phyloP scores from a whole-genome alignment of 2,329 filamentous ascomycete species.

The Ceratocystis huliohia region DNA sequence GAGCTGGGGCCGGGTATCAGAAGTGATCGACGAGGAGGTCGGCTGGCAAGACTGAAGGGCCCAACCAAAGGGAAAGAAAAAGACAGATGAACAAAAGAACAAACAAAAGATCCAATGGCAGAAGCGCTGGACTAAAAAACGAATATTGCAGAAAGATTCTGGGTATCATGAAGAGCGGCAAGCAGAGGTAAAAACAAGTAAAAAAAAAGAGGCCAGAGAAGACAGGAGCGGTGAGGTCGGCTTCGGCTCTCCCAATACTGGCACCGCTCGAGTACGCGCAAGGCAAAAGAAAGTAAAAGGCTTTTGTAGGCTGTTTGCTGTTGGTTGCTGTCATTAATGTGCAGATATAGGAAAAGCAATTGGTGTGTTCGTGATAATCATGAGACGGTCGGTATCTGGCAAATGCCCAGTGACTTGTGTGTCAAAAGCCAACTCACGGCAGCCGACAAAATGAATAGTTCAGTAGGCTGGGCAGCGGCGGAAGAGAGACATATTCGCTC shows the following conservation, averaged over 20 bases:
- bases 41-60: background rate
- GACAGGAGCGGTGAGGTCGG: background rate
- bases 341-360: background rate
- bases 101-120: background rate
- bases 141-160: background rate
- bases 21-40: background rate
- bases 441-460: background rate
- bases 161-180: background rate
- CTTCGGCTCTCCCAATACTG: background rate
- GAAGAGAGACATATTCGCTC: slow-evolving; percentile 16
- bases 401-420: background rate
- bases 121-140: background rate
- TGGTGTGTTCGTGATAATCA: slow-evolving; percentile 3
- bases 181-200: slow-evolving; percentile 2
- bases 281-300: background rate
- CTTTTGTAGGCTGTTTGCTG: background rate
- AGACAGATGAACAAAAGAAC: background rate
- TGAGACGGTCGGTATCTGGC: background rate
- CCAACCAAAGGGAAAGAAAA: background rate
- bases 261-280: background rate
- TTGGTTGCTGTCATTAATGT: background rate
- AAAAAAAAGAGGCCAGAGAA: background rate
- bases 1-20: background rate
- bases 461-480: background rate
- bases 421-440: background rate